Base-by-base conservation (phyloP, 1,284 basidiomycete genomes). In the Trichosporon ovoides region DNA sequence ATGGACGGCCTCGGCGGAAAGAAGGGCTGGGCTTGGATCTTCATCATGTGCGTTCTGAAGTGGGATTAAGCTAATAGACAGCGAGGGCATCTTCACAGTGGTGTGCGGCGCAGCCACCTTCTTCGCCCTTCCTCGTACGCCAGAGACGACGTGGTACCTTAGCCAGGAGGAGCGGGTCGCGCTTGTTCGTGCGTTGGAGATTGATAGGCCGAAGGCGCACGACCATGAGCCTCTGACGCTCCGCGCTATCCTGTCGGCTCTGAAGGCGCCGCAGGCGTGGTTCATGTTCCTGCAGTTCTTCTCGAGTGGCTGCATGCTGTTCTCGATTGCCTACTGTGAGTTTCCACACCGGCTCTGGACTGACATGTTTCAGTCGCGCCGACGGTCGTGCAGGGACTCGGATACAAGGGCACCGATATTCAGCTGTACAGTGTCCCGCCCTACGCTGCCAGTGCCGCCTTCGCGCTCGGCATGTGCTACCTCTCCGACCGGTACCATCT, bases 401-500 rank as follows among this genome's bases (percentile, higher is more conserved):
- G 81, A 5, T 82, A 82, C 68, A 78, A 59, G 34, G 65, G 66
- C 31, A 64, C 59, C 20, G 43, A 55, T 35, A 60, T 66, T 38
- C 66, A 70, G 56, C 74, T 83, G 28, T 78, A 78, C 64, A 82
- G 81, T 24, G 80, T 84, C 34, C 82, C 82, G 14, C 83, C 83
- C 1, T 83, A 82, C 66, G 73, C 80, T 48, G 80, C 78, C 49
- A 81, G 81, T 38, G 81, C 82, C 5, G 77, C 80, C 3, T 77
- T 80, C 19, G 69, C 83, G 13, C 65, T 83, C 16, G 56, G 77
- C 33, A 69, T 82, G 38, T 81, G 82, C 35, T 83, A 80, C 68
- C 79, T 80, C 6, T 82, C 81, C 1, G 83, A 85, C 68, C 75
- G 80, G 66, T 79, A 79, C 54, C 73, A 80, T 37, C 81, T 81